Conservation (phyloP, 192 early-diverging fungal species). For the Backusella morwellensis region DNA sequence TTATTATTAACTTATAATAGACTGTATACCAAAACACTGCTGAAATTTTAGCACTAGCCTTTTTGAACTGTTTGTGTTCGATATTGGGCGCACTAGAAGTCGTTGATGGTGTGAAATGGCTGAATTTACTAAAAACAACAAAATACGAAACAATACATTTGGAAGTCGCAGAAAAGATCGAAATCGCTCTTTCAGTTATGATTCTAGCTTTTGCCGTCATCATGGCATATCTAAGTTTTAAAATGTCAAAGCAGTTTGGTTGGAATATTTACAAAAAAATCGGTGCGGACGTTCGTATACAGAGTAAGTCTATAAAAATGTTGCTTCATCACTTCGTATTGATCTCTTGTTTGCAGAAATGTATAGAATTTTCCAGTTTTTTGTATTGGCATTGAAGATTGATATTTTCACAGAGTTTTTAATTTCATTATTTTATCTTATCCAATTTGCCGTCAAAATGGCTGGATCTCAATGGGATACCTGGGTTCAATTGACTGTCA, state of each 20-base stretch:
- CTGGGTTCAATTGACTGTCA: slow-evolving; percentile 29
- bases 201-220: slow-evolving; percentile 28
- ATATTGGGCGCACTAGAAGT: slow-evolving; percentile 36
- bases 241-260: slow-evolving; percentile 38
- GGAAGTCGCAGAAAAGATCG: slow-evolving; percentile 27
- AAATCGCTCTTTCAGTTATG: slow-evolving; percentile 30
- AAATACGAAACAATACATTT: slow-evolving; percentile 9
- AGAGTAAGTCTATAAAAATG: slow-evolving; percentile 40
- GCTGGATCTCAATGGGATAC: slow-evolving; percentile 20
- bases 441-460: slow-evolving; percentile 25
- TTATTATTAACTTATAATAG: slow-evolving; percentile 16
- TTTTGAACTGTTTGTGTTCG: slow-evolving; percentile 34
- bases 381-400: slow-evolving; percentile 39
- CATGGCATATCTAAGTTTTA: slow-evolving; percentile 22
- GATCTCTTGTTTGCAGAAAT: slow-evolving; percentile 22
- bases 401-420: slow-evolving; percentile 41
- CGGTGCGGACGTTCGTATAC: slow-evolving; percentile 60
- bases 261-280: slow-evolving; percentile 72
- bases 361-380: slow-evolving; percentile 38
- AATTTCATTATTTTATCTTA: slow-evolving; percentile 38
- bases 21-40: slow-evolving; percentile 39
- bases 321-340: neutral
- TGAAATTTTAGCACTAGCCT: slow-evolving; percentile 32
- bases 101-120: slow-evolving; percentile 34
- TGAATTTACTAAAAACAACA: slow-evolving; percentile 9